Conservation (phyloP, 202 grass and related monocot genomes). For the Eragrostis tef region DNA sequence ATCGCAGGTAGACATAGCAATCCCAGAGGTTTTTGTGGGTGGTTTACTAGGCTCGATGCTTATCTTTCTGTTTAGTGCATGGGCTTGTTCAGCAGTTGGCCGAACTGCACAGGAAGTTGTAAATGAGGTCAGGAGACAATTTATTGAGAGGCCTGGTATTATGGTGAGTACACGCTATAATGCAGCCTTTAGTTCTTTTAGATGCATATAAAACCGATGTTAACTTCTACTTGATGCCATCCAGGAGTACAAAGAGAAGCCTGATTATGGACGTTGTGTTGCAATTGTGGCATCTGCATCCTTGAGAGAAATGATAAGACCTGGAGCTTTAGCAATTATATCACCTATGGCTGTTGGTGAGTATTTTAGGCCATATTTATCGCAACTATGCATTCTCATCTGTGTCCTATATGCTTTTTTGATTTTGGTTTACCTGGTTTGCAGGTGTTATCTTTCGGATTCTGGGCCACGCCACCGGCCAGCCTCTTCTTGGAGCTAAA, state of each 20-base stretch:
- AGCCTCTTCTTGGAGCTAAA: conserved; percentile 83
- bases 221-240: conserved; percentile 43
- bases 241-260: conserved; percentile 94
- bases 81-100: conserved; percentile 98
- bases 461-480: conserved; percentile 76
- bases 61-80: conserved; percentile 99
- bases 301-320: conserved; percentile 94
- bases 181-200: conserved; percentile 25
- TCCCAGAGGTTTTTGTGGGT: conserved; percentile 96
- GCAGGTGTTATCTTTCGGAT: conserved; percentile 82
- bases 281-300: conserved; percentile 98
- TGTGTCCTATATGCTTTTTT: conserved; percentile 31
- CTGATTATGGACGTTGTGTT: conserved; percentile 97
- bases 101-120: conserved; percentile 99
- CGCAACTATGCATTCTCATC: conserved; percentile 7
- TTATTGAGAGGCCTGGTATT: conserved; percentile 98
- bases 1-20: conserved; percentile 92
- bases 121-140: conserved; percentile 98
- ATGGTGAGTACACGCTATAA: conserved; percentile 66
- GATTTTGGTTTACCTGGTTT: conserved; percentile 40
- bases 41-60: conserved; percentile 98
- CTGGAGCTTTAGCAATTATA: conserved; percentile 92
- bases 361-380: conserved; percentile 31
- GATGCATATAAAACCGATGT: conserved; percentile 8
- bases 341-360: conserved; percentile 87